Evolutionary conservation across 2,329 filamentous ascomycete genomes (phyloP).

Genomic region (Pseudopyricularia javanii): DNA sequence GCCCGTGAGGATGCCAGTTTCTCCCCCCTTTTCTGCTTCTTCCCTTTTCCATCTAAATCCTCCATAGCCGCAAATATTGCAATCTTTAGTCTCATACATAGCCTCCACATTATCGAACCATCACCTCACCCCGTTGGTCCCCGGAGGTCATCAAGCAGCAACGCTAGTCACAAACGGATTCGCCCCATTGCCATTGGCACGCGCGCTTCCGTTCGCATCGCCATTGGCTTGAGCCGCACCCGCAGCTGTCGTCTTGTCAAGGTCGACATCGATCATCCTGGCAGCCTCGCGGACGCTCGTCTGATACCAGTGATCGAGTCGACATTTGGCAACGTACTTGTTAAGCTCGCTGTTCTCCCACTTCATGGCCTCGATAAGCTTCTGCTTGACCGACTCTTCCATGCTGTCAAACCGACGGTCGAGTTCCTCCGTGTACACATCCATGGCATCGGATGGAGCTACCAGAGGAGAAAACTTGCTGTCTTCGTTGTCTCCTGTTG

Average conservation of each 20-base stretch:
- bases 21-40: no score
- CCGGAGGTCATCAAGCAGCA: not conserved
- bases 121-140: not conserved
- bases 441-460: constrained; percentile 39
- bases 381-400: constrained; percentile 51
- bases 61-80: not conserved
- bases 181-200: not conserved
- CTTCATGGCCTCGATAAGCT: constrained; percentile 59
- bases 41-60: not conserved
- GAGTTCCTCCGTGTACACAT: constrained; percentile 48
- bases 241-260: constrained; percentile 8
- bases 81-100: not conserved
- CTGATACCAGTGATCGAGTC: constrained; percentile 54
- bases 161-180: not conserved
- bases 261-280: constrained; percentile 12
- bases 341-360: constrained; percentile 58
- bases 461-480: constrained; percentile 30
- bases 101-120: not conserved
- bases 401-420: constrained; percentile 47
- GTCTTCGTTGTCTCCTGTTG: constrained; percentile 24
- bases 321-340: constrained; percentile 52
- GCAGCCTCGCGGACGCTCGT: constrained; percentile 14
- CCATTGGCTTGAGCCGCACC: constrained; percentile 3
- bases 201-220: not conserved
- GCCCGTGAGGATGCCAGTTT: not conserved